phyloP scores from a whole-genome alignment of 768 basidiomycete genomes.

The Ramaria rubella region DNA sequence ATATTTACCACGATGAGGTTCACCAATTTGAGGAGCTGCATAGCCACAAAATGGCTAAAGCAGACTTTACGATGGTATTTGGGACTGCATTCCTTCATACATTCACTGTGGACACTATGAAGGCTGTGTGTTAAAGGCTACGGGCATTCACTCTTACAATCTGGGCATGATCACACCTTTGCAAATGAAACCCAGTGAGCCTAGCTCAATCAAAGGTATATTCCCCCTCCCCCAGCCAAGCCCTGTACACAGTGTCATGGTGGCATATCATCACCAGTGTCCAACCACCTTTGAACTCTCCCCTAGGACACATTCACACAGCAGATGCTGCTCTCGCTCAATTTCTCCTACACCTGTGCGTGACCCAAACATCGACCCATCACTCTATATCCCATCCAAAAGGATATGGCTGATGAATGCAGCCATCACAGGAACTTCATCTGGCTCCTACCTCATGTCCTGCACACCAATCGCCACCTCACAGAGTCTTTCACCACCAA shows the following conservation, averaged over 20 bases:
- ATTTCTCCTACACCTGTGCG: neutral
- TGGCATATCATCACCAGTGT: slow-evolving; percentile 1
- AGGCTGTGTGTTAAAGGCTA: slow-evolving; percentile 28
- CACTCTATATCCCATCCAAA: slow-evolving; percentile 19
- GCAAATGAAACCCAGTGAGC: slow-evolving; percentile 25
- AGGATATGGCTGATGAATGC: slow-evolving; percentile 17
- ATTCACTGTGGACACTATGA: slow-evolving; percentile 20
- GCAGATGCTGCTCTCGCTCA: neutral
- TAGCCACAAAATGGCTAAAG: slow-evolving; percentile 24
- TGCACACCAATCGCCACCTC: slow-evolving; percentile 12
- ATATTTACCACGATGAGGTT: slow-evolving; percentile 22
- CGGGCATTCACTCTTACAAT: slow-evolving; percentile 27
- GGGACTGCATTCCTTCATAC: slow-evolving; percentile 21
- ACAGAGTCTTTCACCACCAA: slow-evolving; percentile 1
- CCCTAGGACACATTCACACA: neutral
- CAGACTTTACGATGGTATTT: slow-evolving; percentile 33
- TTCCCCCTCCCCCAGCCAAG: slow-evolving; percentile 23
- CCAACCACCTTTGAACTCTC: neutral
- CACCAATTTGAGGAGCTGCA: slow-evolving; percentile 21
- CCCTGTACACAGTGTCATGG: slow-evolving; percentile 18
- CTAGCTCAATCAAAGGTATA: slow-evolving; percentile 17
- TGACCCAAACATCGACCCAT: slow-evolving; percentile 15
- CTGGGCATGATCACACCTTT: slow-evolving; percentile 19
- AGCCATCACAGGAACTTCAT: slow-evolving; percentile 16
- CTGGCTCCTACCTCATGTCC: slow-evolving; percentile 22